Percentiles rank a stretch among this genome's conserved stretches.
phyloP scores from a whole-genome alignment of 208 protist species.

The Wallacemonas collosoma region DNA sequence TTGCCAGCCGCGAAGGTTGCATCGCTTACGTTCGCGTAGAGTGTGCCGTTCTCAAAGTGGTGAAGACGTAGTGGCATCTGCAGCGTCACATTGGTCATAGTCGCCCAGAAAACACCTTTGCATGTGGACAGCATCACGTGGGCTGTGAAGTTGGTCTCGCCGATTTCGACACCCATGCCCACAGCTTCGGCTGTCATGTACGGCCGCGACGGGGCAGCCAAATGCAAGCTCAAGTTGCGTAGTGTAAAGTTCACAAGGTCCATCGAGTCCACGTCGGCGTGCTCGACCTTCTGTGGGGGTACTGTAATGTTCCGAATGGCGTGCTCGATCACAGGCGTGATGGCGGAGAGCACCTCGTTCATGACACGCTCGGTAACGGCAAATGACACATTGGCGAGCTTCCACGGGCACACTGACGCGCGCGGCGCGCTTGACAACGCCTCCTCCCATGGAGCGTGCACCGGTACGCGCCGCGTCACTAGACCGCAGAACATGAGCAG shows the following conservation, averaged over 20 bases:
- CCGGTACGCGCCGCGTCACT: too few relatives aligned
- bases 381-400: constrained; percentile 4
- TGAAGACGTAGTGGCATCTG: constrained; percentile 22
- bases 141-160: constrained; percentile 53
- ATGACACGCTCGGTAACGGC: not conserved
- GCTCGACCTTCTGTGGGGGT: constrained; percentile 34
- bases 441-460: too few relatives aligned
- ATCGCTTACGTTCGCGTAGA: constrained; percentile 18
- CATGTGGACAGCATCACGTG: constrained; percentile 34
- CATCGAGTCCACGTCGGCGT: constrained; percentile 52
- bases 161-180: constrained; percentile 39
- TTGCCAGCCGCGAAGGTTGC: constrained; percentile 27
- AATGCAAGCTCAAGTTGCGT: constrained; percentile 17
- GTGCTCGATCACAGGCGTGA: constrained; percentile 23
- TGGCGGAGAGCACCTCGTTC: constrained; percentile 11
- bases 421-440: too few relatives aligned
- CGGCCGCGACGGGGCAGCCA: constrained; percentile 26
- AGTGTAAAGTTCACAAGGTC: constrained; percentile 39
- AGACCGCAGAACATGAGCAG: too few relatives aligned
- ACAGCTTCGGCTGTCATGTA: constrained; percentile 28
- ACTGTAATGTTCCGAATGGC: constrained; percentile 28
- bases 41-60: constrained; percentile 34
- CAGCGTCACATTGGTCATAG: constrained; percentile 30
- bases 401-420: not conserved
- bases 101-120: constrained; percentile 37